Base-by-base conservation (phyloP, 345 rosid species). In the Aurinia saxatilis region DNA sequence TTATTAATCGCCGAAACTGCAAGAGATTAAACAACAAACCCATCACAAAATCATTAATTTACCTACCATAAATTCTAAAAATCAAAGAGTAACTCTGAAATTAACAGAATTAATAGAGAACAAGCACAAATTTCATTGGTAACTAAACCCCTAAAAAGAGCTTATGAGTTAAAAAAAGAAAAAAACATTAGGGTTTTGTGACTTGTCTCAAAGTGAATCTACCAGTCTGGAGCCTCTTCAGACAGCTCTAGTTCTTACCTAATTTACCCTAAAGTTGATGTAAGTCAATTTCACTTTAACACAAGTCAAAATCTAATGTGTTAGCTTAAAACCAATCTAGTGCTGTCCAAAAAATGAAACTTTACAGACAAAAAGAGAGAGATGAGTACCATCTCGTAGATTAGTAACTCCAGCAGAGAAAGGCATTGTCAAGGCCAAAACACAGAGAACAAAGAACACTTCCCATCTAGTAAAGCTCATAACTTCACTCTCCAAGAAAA, bases 1-100 rank as follows among this genome's bases (percentile, higher is more conserved):
- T 76, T 67, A 75, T 93, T 87, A 67, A 87, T 71, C 10, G 95
- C 99, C 6, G 71, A 66, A 49, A 85, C 99, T 93, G 81, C 10
- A 57, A 36, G n/a, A 49, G 12, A 16, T 21, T 21, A 42, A 36
- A n/a, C 59, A 65, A 1, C 29, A 71, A 48, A 29, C 12, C 21
- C 58, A 57, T 44, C 55, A 59, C 18, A 13, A 14, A 8, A 17
- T 41, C 12, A 44, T 7, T n/a, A 1, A 35, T 35, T 13, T 46
- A 6, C 12, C 48, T 15, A 34, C 21, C 31, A 45, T 2, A 42
- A 2, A 0, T n/a, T 18, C 45, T 15, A 19, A 6, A 54, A 4
- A 44, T 5, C 5, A 14, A 13, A 34, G 21, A 41, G 19, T 51
- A n/a, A 19, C 2, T n/a, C 23, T 13, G 35, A 47, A 35, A 17